Conservation (phyloP, 768 basidiomycete species). For the Lyophyllum decastes region DNA sequence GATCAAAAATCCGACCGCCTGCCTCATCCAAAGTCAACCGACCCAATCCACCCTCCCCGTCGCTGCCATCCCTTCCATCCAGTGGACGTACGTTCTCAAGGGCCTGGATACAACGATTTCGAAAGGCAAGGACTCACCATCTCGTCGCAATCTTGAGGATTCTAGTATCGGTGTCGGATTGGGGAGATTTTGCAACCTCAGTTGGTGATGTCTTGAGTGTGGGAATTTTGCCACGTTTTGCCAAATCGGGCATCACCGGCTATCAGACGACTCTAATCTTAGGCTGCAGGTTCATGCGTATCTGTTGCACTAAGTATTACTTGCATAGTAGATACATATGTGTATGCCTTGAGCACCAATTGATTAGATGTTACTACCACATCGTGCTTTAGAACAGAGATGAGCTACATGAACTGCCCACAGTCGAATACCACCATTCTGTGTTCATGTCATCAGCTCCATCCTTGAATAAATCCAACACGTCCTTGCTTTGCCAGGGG, state of each 20-base stretch:
- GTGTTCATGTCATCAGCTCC: too few relatives aligned
- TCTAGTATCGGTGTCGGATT: constrained; percentile 23
- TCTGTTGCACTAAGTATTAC: too few relatives aligned
- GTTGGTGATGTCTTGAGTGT: constrained; percentile 8
- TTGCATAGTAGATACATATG: too few relatives aligned
- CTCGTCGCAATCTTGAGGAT: constrained; percentile 41
- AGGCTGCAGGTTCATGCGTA: too few relatives aligned
- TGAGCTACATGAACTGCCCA: too few relatives aligned
- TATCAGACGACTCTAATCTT: too few relatives aligned
- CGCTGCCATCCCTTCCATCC: constrained; percentile 20
- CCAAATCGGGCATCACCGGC: neutral
- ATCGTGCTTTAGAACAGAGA: too few relatives aligned
- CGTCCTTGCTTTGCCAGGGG: too few relatives aligned
- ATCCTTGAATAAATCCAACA: too few relatives aligned
- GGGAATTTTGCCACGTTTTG: constrained; percentile 20
- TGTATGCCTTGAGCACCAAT: too few relatives aligned
- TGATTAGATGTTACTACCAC: too few relatives aligned
- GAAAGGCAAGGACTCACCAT: constrained; percentile 41
- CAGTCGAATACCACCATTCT: too few relatives aligned
- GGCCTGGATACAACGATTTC: constrained; percentile 12
- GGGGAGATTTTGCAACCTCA: constrained; percentile 13
- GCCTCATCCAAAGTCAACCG: constrained; percentile 27
- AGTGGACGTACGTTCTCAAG: constrained; percentile 11
- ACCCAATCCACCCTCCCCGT: constrained; percentile 17
- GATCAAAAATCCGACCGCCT: constrained; percentile 20